Conservation (phyloP, 441 rosid genomes). For the Arabidopsis hybrid region DNA sequence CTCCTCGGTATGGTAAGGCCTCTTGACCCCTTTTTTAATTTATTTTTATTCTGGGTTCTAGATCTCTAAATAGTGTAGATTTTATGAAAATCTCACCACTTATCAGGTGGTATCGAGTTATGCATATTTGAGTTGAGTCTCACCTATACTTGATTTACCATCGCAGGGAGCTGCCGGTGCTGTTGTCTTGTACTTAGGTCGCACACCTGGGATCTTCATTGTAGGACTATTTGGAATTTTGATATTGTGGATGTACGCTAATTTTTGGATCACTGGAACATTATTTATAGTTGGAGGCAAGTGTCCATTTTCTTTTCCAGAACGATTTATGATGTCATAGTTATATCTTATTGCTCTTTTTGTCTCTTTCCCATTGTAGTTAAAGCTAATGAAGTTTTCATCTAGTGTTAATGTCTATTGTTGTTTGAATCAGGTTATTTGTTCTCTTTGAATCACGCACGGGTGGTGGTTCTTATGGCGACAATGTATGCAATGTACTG, state of each 20-base stretch:
- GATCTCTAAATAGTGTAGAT: not conserved
- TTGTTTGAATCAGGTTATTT: slow-evolving; percentile 72
- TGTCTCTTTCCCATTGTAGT: not conserved
- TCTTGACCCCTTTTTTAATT: slow-evolving; percentile 5
- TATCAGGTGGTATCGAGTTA: not conserved
- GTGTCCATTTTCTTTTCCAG: slow-evolving; percentile 9
- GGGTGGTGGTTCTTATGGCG: slow-evolving; percentile 86
- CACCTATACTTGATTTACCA: slow-evolving; percentile 17
- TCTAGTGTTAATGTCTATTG: slow-evolving; percentile 26
- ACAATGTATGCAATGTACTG: slow-evolving; percentile 72
- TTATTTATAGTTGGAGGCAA: slow-evolving; percentile 97
- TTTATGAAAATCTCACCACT: not conserved
- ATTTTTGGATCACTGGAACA: slow-evolving; percentile 97
- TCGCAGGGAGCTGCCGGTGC: slow-evolving; percentile 96
- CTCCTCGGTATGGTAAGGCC: slow-evolving; percentile 78
- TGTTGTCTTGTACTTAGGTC: slow-evolving; percentile 82
- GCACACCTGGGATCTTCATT: slow-evolving; percentile 95
- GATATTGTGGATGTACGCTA: slow-evolving; percentile 97
- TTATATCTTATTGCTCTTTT: not conserved
- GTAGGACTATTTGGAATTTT: slow-evolving; percentile 88
- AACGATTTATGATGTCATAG: not conserved
- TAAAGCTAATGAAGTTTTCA: not conserved
- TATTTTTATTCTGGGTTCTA: not conserved
- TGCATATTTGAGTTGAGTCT: slow-evolving; percentile 9
- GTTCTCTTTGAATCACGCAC: slow-evolving; percentile 90